A percentile compares a stretch with the other conserved stretches of the same genome.
Conservation (phyloP, 306 rosid species). For the Lupinus albus region DNA sequence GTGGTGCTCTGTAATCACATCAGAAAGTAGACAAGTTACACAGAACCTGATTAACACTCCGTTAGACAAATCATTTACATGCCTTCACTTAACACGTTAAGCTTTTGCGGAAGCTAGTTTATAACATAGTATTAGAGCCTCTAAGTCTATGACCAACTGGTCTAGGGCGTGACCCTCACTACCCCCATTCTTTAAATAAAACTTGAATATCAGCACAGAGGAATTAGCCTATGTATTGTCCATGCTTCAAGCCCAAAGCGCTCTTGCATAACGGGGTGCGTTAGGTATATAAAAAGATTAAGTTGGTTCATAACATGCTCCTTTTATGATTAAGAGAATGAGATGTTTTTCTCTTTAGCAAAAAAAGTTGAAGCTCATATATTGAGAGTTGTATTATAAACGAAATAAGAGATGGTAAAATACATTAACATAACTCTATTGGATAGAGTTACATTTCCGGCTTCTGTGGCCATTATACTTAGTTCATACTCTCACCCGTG, state of each 20-base stretch:
- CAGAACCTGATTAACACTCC: slow-evolving; percentile 2
- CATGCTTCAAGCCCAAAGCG: not conserved
- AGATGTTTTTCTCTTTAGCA: slow-evolving; percentile 11
- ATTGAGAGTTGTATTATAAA: not conserved
- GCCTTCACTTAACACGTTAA: not conserved
- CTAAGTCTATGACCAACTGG: not conserved
- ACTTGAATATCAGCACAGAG: not conserved
- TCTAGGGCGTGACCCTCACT: not conserved
- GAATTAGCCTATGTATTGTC: not conserved
- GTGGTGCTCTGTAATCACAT: slow-evolving; percentile 55
- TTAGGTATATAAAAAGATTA: too few species aligned
- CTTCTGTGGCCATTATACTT: slow-evolving; percentile 4
- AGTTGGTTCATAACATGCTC: not conserved
- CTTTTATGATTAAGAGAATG: slow-evolving; percentile 12
- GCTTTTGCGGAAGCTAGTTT: not conserved
- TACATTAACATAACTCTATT: slow-evolving; percentile 9
- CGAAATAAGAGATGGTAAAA: not conserved
- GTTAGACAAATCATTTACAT: not conserved
- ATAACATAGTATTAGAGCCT: too few species aligned
- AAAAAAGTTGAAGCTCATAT: not conserved
- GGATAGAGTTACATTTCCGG: slow-evolving; percentile 1
- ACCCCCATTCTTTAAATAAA: not conserved
- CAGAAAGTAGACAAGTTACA: slow-evolving; percentile 37
- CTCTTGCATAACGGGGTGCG: not conserved
- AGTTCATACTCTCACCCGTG: not conserved